Base-by-base conservation (phyloP, 176 grass and related monocot genomes). In the Aegilops speltoides region DNA sequence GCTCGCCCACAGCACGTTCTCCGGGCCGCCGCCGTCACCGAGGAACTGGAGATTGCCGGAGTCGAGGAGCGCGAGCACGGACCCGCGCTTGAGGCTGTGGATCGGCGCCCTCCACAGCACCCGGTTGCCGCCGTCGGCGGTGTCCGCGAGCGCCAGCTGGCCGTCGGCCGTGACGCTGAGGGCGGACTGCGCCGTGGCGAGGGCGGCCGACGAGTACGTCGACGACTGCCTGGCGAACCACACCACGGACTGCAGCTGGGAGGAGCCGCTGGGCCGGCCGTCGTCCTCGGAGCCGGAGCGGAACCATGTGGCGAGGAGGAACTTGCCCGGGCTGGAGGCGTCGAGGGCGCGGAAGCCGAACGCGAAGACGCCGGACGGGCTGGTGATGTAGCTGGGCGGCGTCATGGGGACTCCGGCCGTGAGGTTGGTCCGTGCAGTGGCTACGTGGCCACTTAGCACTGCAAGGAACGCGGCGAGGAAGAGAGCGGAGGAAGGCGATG, bases 41-140 rank as follows among this genome's bases (percentile, higher is more conserved):
- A 84, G 54, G 66, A 89, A 23, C 87, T 84, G 87, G 82, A 89
- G 87, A 29, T 84, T 73, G 57, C 87, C 66, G 40, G 75, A 79
- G 66, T 88, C 81, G 4, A 11, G 73, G 75, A 84, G 74, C 10
- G 25, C 54, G 37, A 88, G 80, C 1, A 57, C 13, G 37, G 86
- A 77, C 0, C 60, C 79, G 31, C 40, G 43, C 29, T 29, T 6
- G 36, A 1, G 0, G 15, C 5, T 8, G 9, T 14, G 9, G 16
- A 46, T 43, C 4, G 8, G 50, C 5, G 85, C 20, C 15, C 0
- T 10, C 79, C 86, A 88, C 14, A 83, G 63, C 48, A 2, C 24
- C 0, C 2, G 22, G 70, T 20, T 77, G 61, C 19, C 15, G 31
- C 34, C 78, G 72, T 12, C 20, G 19, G 40, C 10, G 40, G 25